Conservation (phyloP, 495 filamentous ascomycete species). For the Amniculicola lignicola region DNA sequence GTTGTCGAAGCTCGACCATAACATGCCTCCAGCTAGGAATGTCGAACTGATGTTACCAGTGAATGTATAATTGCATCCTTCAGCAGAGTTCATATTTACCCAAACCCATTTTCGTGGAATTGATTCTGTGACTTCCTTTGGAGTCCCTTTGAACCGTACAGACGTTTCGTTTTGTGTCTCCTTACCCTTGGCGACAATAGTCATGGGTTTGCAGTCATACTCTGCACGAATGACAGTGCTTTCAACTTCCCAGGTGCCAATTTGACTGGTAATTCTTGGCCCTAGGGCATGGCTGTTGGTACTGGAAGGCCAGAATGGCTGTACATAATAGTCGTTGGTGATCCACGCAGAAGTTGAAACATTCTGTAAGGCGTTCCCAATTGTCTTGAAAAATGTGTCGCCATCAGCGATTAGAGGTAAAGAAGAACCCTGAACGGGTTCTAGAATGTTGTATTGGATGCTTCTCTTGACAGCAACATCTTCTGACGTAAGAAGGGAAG, state of each 20-base stretch:
- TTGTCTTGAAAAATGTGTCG: conserved; percentile 2
- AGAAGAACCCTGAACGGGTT: too few relatives aligned
- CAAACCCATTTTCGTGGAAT: neutral
- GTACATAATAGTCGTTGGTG: neutral
- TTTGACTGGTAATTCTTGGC: neutral
- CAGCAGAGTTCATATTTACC: neutral
- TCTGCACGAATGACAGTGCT: neutral
- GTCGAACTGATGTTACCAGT: too few relatives aligned
- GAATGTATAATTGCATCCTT: neutral
- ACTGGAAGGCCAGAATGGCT: conserved; percentile 2
- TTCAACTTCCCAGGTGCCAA: neutral
- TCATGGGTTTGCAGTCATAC: neutral
- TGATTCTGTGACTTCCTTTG: neutral
- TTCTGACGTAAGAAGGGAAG: conserved; percentile 1
- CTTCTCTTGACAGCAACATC: neutral
- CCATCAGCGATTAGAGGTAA: neutral
- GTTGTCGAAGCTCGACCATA: neutral
- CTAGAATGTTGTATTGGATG: neutral
- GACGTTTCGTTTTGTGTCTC: neutral
- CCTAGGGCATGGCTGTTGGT: neutral
- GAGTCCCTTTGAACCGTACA: too few relatives aligned
- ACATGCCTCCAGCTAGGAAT: neutral
- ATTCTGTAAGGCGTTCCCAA: neutral
- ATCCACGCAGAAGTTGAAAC: conserved; percentile 7
- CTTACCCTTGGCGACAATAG: neutral